Conservation (phyloP, 495 filamentous ascomycete genomes). For the Bathelium albidoporum region DNA sequence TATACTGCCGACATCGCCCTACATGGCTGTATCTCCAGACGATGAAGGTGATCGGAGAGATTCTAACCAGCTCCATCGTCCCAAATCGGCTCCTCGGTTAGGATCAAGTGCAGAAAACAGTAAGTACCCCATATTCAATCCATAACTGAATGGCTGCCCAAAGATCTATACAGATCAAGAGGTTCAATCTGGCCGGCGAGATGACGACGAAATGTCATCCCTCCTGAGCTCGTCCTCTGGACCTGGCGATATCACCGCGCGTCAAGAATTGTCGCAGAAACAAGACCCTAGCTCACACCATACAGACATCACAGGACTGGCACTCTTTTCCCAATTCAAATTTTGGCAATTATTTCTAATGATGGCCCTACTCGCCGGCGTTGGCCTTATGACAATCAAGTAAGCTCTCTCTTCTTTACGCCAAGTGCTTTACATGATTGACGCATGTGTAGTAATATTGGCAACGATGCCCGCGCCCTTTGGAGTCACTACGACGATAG, state of each 20-base stretch:
- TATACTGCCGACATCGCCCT: slow-evolving; percentile 49
- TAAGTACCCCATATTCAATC: neutral
- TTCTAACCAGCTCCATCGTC: slow-evolving; percentile 51
- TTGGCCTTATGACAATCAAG: slow-evolving; percentile 99
- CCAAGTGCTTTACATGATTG: neutral
- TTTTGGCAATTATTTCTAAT: slow-evolving; percentile 86
- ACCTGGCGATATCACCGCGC: slow-evolving; percentile 35
- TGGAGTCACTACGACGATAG: slow-evolving; percentile 77
- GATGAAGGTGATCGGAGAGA: slow-evolving; percentile 26
- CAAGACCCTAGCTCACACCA: slow-evolving; percentile 52
- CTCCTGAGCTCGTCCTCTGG: slow-evolving; percentile 54
- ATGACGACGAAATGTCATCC: slow-evolving; percentile 69
- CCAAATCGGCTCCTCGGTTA: slow-evolving; percentile 38
- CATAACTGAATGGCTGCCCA: slow-evolving; percentile 18
- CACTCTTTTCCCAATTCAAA: slow-evolving; percentile 61
- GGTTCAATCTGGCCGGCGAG: slow-evolving; percentile 9
- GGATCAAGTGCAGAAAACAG: neutral
- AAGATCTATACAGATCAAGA: slow-evolving; percentile 3
- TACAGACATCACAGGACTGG: slow-evolving; percentile 81
- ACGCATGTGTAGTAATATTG: slow-evolving; percentile 64
- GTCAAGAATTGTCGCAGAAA: slow-evolving; percentile 36
- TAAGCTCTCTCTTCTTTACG: slow-evolving; percentile 39
- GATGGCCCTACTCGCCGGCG: slow-evolving; percentile 80
- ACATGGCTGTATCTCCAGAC: slow-evolving; percentile 50
- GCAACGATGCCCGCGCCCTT: slow-evolving; percentile 67